A percentile compares a stretch with the other conserved stretches of the same genome.
These are phyloP conservation scores for Dipodascopsis uninucleata DNA, from an alignment of 805 yeast genomes.

Conservation along the genomic window DNA sequence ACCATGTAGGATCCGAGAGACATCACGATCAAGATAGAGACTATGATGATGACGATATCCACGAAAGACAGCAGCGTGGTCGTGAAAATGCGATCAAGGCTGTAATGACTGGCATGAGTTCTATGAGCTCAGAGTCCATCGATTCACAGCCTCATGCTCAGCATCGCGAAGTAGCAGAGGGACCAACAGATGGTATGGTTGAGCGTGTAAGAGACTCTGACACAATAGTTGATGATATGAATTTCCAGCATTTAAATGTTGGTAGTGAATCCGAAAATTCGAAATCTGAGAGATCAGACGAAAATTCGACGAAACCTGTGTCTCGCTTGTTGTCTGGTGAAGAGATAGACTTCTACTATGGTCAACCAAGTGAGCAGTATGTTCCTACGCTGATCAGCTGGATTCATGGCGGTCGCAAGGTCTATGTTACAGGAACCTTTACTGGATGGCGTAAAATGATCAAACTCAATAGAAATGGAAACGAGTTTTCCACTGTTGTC, in stretches of 20 bases:
- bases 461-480: slow-evolving; percentile 49
- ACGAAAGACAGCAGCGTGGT: too few relatives aligned
- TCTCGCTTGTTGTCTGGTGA: slow-evolving; percentile 37
- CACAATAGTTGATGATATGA: too few relatives aligned
- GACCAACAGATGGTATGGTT: not conserved
- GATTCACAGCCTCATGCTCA: slow-evolving; percentile 21
- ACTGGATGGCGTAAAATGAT: slow-evolving; percentile 99
- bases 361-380: slow-evolving; percentile 26
- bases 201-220: too few relatives aligned
- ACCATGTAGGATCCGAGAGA: too few relatives aligned
- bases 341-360: slow-evolving; percentile 32
- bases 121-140: slow-evolving; percentile 15
- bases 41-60: too few relatives aligned
- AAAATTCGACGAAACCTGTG: slow-evolving; percentile 29
- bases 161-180: slow-evolving; percentile 13
- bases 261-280: not conserved
- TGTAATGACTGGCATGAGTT: too few relatives aligned
- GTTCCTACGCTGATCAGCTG: slow-evolving; percentile 70
- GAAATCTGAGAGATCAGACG: slow-evolving; percentile 12
- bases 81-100: too few relatives aligned
- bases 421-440: slow-evolving; percentile 94
- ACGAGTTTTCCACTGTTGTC: slow-evolving; percentile 57
- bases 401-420: slow-evolving; percentile 95
- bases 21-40: too few relatives aligned
- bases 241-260: not conserved